Evolutionary conservation across 2,329 filamentous ascomycete genomes (phyloP).

Genomic region (Grosmannia penicillata): DNA sequence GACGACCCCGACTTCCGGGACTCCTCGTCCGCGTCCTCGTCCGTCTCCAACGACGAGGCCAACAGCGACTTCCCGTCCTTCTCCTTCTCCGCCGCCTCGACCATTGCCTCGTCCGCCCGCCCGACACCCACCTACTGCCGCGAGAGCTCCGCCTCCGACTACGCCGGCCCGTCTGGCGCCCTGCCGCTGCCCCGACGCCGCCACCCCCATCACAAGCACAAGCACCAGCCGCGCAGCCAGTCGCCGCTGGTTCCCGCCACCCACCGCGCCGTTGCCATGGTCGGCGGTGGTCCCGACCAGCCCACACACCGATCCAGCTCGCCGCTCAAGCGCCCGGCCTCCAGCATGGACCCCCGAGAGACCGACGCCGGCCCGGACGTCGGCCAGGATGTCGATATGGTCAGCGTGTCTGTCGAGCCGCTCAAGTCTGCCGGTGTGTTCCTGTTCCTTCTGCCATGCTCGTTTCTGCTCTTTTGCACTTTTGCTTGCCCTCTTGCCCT

Average conservation of each 20-base stretch:
- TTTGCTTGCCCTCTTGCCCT: background rate
- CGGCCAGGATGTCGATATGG: constrained; percentile 30
- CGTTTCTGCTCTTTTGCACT: too few relatives aligned
- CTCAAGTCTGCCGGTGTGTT: constrained; percentile 4
- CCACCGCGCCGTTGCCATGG: constrained; percentile 44
- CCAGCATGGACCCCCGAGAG: constrained; percentile 41
- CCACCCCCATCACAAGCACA: constrained; percentile 9
- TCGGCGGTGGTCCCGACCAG: constrained; percentile 38
- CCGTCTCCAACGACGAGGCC: constrained; percentile 3
- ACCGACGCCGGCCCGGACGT: constrained; percentile 11
- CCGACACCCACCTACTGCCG: constrained; percentile 42
- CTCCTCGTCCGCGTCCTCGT: constrained; percentile 2
- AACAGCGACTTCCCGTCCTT: constrained; percentile 4
- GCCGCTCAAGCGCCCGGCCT: constrained; percentile 48
- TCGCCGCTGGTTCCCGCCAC: constrained; percentile 35
- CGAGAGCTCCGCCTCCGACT: constrained; percentile 14
- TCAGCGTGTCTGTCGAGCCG: constrained; percentile 18
- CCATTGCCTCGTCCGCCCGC: constrained; percentile 31
- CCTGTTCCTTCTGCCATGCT: too few relatives aligned
- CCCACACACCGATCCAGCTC: constrained; percentile 46
- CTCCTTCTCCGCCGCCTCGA: constrained; percentile 4
- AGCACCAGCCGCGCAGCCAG: constrained; percentile 26
- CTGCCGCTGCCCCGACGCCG: constrained; percentile 10
- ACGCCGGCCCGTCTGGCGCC: background rate
- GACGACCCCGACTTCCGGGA: constrained; percentile 2